Base-by-base conservation (phyloP, 495 filamentous ascomycete genomes). In the Thozetella sp. region DNA sequence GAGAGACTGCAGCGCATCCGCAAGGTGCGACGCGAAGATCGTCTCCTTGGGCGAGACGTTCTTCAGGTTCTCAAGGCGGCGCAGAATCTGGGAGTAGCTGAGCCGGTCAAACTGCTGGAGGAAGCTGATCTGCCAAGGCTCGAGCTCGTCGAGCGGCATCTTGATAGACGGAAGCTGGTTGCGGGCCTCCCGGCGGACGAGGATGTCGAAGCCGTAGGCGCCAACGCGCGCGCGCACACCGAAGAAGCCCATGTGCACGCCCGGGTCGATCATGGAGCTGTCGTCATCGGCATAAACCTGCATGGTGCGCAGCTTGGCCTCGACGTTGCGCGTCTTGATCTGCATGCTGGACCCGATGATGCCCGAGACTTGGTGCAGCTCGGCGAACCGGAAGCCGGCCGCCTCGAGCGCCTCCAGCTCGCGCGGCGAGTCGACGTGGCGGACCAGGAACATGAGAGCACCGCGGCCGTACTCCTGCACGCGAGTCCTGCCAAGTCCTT, bases 361-460 rank as follows among this genome's bases (percentile, higher is more conserved):
- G 2, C 80, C 81, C 12, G 83, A 77, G n/a, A 97, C 85, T 51
- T 92, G 88, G 22, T 82, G 79, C 20, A 89, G 75, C 6, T 83
- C 77, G 4, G 90, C 89, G 61, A 97, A 97, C 15, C 87, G 83
- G 67, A 85, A 95, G 0, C 93, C 93, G n/a, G 79, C 72, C 1
- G 87, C 85, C 57, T 86, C 80, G n/a, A 97, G 74, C 22, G 81
- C 82, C 53, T 78, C 71, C 6, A 84, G 80, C 19, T 89, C 90
- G 0, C 76, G 72, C 34, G 53, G 25, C 54, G 75, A 80, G 25
- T 83, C 78, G 2, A 90, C 77, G 30, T 80, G 80, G 15, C 88
- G 88, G n/a, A 93, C 88, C 22, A 94, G 80, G 61, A 96, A 93
- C 62, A 97, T 83, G 52, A 93, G 72, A 55, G 93, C 89, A 3